Percentiles rank a stretch among this genome's conserved stretches.
phyloP scores from a whole-genome alignment of 169 alveolate genomes.

The Eimeria acervulina region DNA sequence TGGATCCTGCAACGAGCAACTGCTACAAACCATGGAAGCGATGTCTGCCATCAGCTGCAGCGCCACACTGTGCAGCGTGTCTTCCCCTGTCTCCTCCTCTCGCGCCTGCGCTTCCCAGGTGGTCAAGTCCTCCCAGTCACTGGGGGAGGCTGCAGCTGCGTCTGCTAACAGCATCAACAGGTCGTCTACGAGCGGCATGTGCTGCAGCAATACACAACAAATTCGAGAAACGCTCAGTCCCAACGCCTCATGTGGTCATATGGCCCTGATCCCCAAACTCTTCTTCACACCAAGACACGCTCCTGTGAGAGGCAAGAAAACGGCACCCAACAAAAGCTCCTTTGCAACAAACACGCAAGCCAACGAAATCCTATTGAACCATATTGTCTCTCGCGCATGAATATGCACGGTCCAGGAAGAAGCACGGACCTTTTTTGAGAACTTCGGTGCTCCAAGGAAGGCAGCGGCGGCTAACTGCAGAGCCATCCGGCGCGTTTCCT shows the following conservation, averaged over 20 bases:
- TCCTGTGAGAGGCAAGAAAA: neutral
- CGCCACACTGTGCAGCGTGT: conserved; percentile 42
- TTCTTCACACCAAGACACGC: neutral
- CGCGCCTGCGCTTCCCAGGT: conserved; percentile 74
- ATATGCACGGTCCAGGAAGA: neutral
- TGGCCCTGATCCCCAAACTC: neutral
- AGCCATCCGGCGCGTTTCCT: conserved; percentile 61
- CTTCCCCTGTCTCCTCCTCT: conserved; percentile 68
- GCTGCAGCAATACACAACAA: neutral
- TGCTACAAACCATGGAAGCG: conserved; percentile 19
- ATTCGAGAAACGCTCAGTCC: neutral
- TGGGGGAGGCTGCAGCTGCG: conserved; percentile 52
- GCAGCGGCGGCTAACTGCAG: conserved; percentile 61
- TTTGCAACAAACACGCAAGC: neutral
- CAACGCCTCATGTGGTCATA: neutral
- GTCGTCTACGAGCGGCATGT: conserved; percentile 58
- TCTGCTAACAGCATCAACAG: conserved; percentile 58
- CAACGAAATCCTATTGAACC: neutral
- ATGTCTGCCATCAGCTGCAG: conserved; percentile 66
- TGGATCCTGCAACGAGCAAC: neutral
- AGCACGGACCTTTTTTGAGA: conserved; percentile 38
- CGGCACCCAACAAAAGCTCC: neutral
- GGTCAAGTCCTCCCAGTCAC: conserved; percentile 23
- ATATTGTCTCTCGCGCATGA: neutral
- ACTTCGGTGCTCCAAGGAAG: conserved; percentile 41